Percentiles rank a stretch among this genome's conserved stretches.
Evolutionary conservation across 176 grass and related monocot genomes (phyloP).

Genomic region (Oryza nivara): DNA sequence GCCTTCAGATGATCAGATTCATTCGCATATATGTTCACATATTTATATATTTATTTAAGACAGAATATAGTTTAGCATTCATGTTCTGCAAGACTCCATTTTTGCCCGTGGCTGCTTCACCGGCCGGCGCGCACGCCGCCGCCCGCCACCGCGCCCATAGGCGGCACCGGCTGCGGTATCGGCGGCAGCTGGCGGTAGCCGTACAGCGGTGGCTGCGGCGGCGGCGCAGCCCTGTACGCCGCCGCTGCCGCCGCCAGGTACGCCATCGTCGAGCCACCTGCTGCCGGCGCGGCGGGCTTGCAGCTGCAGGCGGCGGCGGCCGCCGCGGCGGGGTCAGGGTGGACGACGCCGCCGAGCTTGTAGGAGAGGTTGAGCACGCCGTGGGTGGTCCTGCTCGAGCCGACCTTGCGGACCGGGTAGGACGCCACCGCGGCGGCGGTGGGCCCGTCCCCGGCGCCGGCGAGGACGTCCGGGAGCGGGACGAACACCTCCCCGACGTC

Average conservation of each 20-base stretch:
- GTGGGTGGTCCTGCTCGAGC: conserved; percentile 33
- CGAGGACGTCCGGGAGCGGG: conserved; percentile 50
- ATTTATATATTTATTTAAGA: not conserved
- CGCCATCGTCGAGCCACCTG: not conserved
- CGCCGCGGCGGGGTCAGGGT: not conserved
- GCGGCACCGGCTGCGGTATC: not conserved
- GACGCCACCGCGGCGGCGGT: not conserved
- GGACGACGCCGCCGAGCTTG: conserved; percentile 41
- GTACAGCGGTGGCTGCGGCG: not conserved
- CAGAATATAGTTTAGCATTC: not conserved
- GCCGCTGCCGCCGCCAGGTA: conserved; percentile 28
- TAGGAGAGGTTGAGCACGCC: conserved; percentile 60
- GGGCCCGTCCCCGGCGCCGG: conserved; percentile 27
- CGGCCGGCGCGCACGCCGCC: not conserved
- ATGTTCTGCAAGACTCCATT: not conserved
- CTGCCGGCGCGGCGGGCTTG: not conserved
- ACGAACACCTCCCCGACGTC: conserved; percentile 59
- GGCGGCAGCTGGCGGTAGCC: not conserved
- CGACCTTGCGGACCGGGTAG: conserved; percentile 52
- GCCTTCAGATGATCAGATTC: not conserved
- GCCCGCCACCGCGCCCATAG: not conserved
- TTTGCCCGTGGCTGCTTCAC: not conserved
- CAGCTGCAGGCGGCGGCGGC: not conserved
- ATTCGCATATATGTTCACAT: not conserved
- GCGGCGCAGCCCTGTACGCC: conserved; percentile 15